Evolutionary conservation across 805 yeast species (phyloP).

Genomic region (Metschnikowia kofuensis): DNA sequence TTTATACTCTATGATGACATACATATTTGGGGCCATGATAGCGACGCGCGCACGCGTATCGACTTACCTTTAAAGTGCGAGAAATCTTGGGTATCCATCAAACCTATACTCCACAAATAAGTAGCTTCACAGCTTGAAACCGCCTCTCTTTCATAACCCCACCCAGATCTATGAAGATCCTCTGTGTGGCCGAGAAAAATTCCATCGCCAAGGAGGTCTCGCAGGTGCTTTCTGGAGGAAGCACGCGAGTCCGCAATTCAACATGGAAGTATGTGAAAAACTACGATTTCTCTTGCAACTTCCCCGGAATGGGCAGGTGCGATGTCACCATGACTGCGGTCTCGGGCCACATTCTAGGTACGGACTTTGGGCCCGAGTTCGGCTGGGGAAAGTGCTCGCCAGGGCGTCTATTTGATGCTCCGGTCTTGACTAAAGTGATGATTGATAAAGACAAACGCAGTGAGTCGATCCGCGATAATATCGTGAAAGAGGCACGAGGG

Average conservation of each 20-base stretch:
- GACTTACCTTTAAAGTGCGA: too few relatives aligned
- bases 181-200: slow-evolving; percentile 97
- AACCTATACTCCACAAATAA: too few relatives aligned
- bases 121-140: too few relatives aligned
- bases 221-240: slow-evolving; percentile 71
- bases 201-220: slow-evolving; percentile 89
- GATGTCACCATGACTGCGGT: slow-evolving; percentile 91
- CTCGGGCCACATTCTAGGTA: slow-evolving; percentile 72
- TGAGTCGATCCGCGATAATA: slow-evolving; percentile 55
- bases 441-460: slow-evolving; percentile 34
- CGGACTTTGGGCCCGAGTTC: slow-evolving; percentile 61
- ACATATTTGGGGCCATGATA: too few relatives aligned
- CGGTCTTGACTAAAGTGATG: slow-evolving; percentile 42
- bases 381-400: slow-evolving; percentile 69
- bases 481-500: slow-evolving; percentile 57
- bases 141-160: too few relatives aligned
- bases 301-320: slow-evolving; percentile 60
- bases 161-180: slow-evolving; percentile 52
- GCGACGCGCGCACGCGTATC: too few relatives aligned
- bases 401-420: slow-evolving; percentile 67
- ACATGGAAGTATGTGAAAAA: slow-evolving; percentile 66
- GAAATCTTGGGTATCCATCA: too few relatives aligned
- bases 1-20: too few relatives aligned
- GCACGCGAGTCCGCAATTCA: slow-evolving; percentile 45
- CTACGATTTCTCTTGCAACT: slow-evolving; percentile 70